phyloP scores from a whole-genome alignment of 1,284 basidiomycete genomes.

The Boletellus deceptivus region DNA sequence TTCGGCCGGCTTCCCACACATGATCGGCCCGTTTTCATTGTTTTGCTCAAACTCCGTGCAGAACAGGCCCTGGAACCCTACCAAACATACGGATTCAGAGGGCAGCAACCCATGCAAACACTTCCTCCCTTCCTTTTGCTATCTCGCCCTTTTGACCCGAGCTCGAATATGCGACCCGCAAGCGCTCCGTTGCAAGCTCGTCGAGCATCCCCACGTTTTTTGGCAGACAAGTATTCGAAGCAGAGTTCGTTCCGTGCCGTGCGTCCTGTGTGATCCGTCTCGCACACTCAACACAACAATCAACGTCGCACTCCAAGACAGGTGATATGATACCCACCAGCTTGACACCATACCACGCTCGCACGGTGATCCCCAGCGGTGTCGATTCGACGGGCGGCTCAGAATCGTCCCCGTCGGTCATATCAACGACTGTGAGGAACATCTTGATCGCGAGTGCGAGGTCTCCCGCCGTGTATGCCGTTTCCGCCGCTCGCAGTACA shows the following conservation, averaged over 20 bases:
- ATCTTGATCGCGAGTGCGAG: conserved; percentile 78
- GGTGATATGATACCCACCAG: conserved; percentile 50
- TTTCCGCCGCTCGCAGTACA: conserved; percentile 82
- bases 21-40: background rate
- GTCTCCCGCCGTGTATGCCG: conserved; percentile 77
- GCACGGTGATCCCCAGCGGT: conserved; percentile 56
- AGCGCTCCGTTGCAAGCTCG: conserved; percentile 68
- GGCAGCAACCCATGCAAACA: conserved; percentile 33
- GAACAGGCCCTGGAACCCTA: no score
- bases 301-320: background rate
- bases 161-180: conserved; percentile 56
- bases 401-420: conserved; percentile 64
- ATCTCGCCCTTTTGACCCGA: conserved; percentile 32
- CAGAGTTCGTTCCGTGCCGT: conserved; percentile 39
- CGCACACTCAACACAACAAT: conserved; percentile 42
- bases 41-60: no score
- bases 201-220: conserved; percentile 57
- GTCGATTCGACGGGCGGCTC: conserved; percentile 43
- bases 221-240: conserved; percentile 56
- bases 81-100: conserved; percentile 6
- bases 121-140: conserved; percentile 34
- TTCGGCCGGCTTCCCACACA: background rate
- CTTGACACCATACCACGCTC: conserved; percentile 88
- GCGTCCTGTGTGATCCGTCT: conserved; percentile 47
- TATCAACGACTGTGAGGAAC: conserved; percentile 81